A percentile compares a stretch with the other conserved stretches of the same genome.
Conservation (phyloP, 352 stramenopile genomes). For the Plasmopara viticola region DNA sequence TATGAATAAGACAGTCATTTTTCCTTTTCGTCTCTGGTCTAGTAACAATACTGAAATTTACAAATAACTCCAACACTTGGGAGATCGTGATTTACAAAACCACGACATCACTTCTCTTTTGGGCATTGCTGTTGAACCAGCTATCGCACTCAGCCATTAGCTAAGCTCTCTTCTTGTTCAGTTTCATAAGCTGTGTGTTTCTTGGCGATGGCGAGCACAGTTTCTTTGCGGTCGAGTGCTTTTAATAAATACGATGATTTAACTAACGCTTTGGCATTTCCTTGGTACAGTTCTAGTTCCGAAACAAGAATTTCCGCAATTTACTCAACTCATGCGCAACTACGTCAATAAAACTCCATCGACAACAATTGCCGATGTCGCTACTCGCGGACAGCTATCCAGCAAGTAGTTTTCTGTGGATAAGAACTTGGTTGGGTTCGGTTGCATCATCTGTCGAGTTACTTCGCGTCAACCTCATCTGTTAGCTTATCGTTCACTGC, state of each 20-base stretch:
- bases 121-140: not conserved
- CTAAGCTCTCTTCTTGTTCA: not conserved
- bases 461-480: not conserved
- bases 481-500: not conserved
- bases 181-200: conserved; percentile 1
- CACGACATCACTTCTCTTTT: not conserved
- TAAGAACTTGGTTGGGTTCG: not conserved
- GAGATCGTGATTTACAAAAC: not conserved
- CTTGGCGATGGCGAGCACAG: not conserved
- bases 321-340: not conserved
- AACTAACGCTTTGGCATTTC: not conserved
- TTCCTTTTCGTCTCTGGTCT: not conserved
- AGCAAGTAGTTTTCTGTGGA: not conserved
- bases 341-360: not conserved
- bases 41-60: too few relatives aligned
- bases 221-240: not conserved
- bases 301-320: not conserved
- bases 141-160: not conserved
- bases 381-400: not conserved
- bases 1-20: conserved; percentile 1
- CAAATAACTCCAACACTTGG: not conserved
- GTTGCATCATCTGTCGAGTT: not conserved
- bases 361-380: not conserved
- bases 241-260: not conserved
- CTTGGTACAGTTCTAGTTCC: not conserved